Conservation (phyloP, 495 filamentous ascomycete genomes). For the Penicillium cinerascens region DNA sequence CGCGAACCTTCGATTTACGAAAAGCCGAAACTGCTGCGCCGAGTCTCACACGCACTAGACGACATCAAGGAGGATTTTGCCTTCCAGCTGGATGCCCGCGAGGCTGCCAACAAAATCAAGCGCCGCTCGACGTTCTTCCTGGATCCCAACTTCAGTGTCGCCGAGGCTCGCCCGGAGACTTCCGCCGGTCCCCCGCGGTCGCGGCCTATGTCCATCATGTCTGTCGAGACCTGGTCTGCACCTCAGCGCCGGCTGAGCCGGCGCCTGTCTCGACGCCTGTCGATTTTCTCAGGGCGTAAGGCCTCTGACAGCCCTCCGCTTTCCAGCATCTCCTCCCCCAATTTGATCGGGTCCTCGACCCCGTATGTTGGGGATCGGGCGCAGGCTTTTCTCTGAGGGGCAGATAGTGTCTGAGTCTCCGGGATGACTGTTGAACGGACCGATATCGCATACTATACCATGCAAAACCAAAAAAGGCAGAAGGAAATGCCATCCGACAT, state of each 20-base stretch:
- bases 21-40: constrained; percentile 31
- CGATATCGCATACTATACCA: not conserved
- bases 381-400: constrained; percentile 14
- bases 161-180: constrained; percentile 10
- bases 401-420: not conserved
- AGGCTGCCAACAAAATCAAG: constrained; percentile 28
- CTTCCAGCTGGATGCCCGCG: constrained; percentile 25
- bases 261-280: constrained; percentile 24
- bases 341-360: constrained; percentile 38
- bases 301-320: constrained; percentile 5
- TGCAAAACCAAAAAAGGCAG: not conserved
- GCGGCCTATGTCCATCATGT: constrained; percentile 31
- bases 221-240: constrained; percentile 18
- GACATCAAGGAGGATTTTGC: constrained; percentile 42
- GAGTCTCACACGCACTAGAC: constrained; percentile 40
- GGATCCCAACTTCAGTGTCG: constrained; percentile 5
- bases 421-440: not conserved
- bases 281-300: constrained; percentile 24
- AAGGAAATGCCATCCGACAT: not conserved
- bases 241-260: constrained; percentile 27
- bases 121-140: constrained; percentile 34
- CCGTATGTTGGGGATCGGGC: constrained; percentile 17
- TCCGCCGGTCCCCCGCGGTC: constrained; percentile 17
- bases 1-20: constrained; percentile 36
- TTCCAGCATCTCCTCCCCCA: constrained; percentile 37